These are phyloP conservation scores for Naganishia vaughanmartiniae DNA, from an alignment of 768 basidiomycete genomes.

Conservation along the genomic window DNA sequence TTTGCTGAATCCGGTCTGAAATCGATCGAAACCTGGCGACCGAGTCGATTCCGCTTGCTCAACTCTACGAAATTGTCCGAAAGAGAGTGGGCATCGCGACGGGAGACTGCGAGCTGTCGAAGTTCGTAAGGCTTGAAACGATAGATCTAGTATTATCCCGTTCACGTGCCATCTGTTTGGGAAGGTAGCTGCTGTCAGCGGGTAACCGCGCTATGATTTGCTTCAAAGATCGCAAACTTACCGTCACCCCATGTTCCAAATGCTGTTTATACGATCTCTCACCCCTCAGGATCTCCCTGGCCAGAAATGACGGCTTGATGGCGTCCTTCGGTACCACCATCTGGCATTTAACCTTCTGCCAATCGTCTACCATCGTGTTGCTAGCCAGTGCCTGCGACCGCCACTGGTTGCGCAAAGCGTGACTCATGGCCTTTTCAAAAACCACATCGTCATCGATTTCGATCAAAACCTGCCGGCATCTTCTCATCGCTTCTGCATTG, in stretches of 20 bases:
- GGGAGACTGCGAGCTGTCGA: background rate
- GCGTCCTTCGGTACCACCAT: conserved; percentile 5
- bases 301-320: conserved; percentile 27
- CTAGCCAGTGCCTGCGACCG: background rate
- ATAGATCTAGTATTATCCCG: background rate
- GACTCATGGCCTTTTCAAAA: conserved; percentile 23
- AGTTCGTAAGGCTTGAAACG: background rate
- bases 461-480: conserved; percentile 28
- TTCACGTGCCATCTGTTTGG: background rate
- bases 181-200: background rate
- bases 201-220: background rate
- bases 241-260: conserved; percentile 17
- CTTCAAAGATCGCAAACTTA: background rate
- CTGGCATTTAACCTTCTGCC: background rate
- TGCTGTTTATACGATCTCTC: conserved; percentile 23
- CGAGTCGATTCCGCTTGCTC: background rate
- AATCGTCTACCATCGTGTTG: background rate
- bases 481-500: conserved; percentile 10
- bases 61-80: conserved; percentile 9
- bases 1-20: background rate
- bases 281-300: conserved; percentile 23
- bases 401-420: conserved; percentile 17
- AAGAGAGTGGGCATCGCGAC: background rate
- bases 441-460: conserved; percentile 30
- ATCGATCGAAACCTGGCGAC: background rate